phyloP scores from a whole-genome alignment of 2,329 filamentous ascomycete genomes.

The Pezicula carpinea region DNA sequence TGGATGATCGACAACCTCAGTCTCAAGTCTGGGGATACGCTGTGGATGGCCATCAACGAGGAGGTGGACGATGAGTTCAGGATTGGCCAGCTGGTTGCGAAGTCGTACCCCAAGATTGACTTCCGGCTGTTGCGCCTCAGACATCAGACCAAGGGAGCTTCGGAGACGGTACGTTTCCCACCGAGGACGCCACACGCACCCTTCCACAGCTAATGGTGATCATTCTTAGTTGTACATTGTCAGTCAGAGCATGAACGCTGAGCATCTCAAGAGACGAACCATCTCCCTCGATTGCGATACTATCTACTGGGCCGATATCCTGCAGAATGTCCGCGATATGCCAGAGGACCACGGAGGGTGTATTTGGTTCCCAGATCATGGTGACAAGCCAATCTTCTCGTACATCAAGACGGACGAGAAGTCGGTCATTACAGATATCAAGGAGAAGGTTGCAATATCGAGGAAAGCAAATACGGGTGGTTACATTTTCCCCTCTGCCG shows the following conservation, averaged over 20 bases:
- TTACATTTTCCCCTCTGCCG: slow-evolving; percentile 25
- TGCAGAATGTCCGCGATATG: slow-evolving; percentile 23
- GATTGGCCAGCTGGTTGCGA: slow-evolving; percentile 25
- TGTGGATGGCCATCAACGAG: slow-evolving; percentile 29
- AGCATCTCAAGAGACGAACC: slow-evolving; percentile 24
- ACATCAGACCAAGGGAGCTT: slow-evolving; percentile 27
- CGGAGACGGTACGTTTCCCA: slow-evolving; percentile 22
- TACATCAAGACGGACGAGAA: slow-evolving; percentile 25
- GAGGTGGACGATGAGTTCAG: slow-evolving; percentile 26
- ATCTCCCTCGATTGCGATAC: slow-evolving; percentile 31
- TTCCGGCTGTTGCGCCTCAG: slow-evolving; percentile 20
- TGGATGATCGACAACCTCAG: slow-evolving; percentile 28
- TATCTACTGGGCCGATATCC: slow-evolving; percentile 29
- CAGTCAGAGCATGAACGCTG: slow-evolving; percentile 26
- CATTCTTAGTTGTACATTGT: slow-evolving; percentile 24
- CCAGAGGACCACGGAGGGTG: slow-evolving; percentile 22
- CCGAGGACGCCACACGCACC: not conserved
- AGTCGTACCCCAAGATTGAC: slow-evolving; percentile 22
- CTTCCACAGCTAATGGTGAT: not conserved
- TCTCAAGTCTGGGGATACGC: slow-evolving; percentile 20
- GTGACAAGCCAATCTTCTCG: slow-evolving; percentile 27
- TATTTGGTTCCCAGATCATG: slow-evolving; percentile 26
- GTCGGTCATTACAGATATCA: slow-evolving; percentile 23
- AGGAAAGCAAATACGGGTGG: slow-evolving; percentile 27
- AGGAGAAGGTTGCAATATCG: slow-evolving; percentile 27